Base-by-base conservation (phyloP, 2,329 filamentous ascomycete genomes). In the Zymoseptoria brevis region DNA sequence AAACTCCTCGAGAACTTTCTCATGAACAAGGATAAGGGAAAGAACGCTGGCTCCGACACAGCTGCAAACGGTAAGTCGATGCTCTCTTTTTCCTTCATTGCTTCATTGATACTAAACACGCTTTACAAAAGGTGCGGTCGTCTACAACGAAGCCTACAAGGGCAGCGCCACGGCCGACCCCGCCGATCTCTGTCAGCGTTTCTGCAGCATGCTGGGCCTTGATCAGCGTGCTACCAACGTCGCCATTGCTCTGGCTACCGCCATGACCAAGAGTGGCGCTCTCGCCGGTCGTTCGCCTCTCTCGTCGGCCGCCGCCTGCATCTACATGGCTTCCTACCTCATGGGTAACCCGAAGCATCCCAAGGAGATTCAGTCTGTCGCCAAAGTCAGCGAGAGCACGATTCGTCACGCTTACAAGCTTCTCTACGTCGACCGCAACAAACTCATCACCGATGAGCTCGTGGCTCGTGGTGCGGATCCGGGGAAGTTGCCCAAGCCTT, bases 381-480 rank as follows among this genome's bases (percentile, higher is more conserved):
- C 89, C 0, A 90, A 90, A 65, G 94, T 99, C 26, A 96, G 91
- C 72, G 95, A 99, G 71, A 92, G 94, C 57, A 99, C 94, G 0
- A 96, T 99, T 68, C 92, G 95, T 69, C 95, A 90, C 24, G 92
- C 93, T 0, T 99, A 97, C 79, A 94, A 94, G 72, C 86, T 89
- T 69, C 81, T 99, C 54, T 93, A 92, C 72, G 80, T 81, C 19
- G 86, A 87, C 54, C 84, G 86, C 55, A 86, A 93, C 57, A 81
- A 83, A 62, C 77, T 99, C 60, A 84, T 96, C 68, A 85, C 88
- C 66, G 79, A 84, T 55, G 84, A 88, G 61, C 93, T 90, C 85
- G 80, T 93, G 57, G 80, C 82, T 57, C 84, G 86, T 60, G 88
- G 88, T 59, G 89, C 86, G 45, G 86, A 86, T 66, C 80, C 89